Base-by-base conservation (phyloP, 768 basidiomycete genomes). In the Suillus luteus region DNA sequence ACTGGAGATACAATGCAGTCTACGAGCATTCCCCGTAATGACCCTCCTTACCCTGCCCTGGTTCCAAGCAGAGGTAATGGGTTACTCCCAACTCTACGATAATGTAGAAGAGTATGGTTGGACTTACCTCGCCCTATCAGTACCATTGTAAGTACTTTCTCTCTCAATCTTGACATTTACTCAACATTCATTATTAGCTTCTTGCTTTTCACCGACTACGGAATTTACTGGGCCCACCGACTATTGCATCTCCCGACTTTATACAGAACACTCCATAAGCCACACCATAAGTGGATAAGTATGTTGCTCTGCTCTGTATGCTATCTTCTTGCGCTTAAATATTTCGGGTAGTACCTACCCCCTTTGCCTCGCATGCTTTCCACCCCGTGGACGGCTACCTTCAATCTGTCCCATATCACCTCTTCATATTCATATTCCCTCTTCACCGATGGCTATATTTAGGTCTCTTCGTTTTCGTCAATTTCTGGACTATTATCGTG, bases 221-320 rank as follows among this genome's bases (percentile, higher is more conserved):
- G 83, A 70, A 93, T 99, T 67, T 99, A 99, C 75, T 98, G 96
- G 95, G 81, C 96, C n/a, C 97, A 99, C 73, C 88, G 97, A 31
- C 82, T 83, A 78, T 81, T 96, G 62, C 97, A 99, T 73, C 80
- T 90, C 64, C 96, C 96, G 2, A 61, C 82, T 44, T 68, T 97
- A 63, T 99, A 99, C 83, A 99, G 96, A 75, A 78, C 82, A 62
- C 70, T 99, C 54, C 97, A 99, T 77, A 99, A 99, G 76, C 95
- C 96, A 1, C 97, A 99, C 75, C 97, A 99, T 84, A 96, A 93
- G 77, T 99, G 97, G 97, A 81, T 99, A 67, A 87, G 95, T 96
- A 75, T 62, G 95, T 86, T 38, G 19, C 55, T 4, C 27, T 31
- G 58, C 43, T 37, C 35, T 51, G 55, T 33, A 48, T 46, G 58